Percentiles rank a stretch among this genome's conserved stretches.
Evolutionary conservation across 1,139 yeast species (phyloP).

Genomic region (Taphrina wiesneri): DNA sequence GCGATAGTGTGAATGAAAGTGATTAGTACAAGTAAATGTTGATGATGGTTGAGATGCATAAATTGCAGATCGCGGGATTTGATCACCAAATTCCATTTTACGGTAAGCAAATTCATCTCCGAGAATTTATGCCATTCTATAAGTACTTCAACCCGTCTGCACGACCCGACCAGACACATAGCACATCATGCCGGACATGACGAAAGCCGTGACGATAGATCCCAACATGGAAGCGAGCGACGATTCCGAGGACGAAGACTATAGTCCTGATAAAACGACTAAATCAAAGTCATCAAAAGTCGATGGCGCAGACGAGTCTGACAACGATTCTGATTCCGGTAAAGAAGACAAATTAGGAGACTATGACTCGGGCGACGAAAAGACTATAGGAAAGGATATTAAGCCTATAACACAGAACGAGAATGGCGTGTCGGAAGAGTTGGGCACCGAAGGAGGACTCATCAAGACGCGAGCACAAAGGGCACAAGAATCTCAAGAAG

Average conservation of each 20-base stretch:
- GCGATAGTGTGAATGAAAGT: too few species aligned
- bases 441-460: constrained; percentile 52
- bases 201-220: not conserved
- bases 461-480: constrained; percentile 63
- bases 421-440: constrained; percentile 37
- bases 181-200: constrained; percentile 10
- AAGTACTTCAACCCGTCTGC: not conserved
- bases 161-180: too few species aligned
- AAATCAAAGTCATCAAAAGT: not conserved
- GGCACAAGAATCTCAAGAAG: constrained; percentile 47
- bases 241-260: constrained; percentile 34
- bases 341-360: constrained; percentile 42
- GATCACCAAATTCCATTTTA: too few species aligned
- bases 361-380: constrained; percentile 35
- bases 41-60: not conserved
- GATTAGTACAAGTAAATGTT: too few species aligned
- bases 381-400: constrained; percentile 1
- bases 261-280: not conserved
- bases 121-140: not conserved
- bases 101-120: too few species aligned
- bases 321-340: constrained; percentile 35
- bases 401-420: not conserved
- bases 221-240: constrained; percentile 18
- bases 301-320: constrained; percentile 8
- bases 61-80: not conserved